Conservation (phyloP, 2,329 filamentous ascomycete species). For the Chaetothyriales sp. region DNA sequence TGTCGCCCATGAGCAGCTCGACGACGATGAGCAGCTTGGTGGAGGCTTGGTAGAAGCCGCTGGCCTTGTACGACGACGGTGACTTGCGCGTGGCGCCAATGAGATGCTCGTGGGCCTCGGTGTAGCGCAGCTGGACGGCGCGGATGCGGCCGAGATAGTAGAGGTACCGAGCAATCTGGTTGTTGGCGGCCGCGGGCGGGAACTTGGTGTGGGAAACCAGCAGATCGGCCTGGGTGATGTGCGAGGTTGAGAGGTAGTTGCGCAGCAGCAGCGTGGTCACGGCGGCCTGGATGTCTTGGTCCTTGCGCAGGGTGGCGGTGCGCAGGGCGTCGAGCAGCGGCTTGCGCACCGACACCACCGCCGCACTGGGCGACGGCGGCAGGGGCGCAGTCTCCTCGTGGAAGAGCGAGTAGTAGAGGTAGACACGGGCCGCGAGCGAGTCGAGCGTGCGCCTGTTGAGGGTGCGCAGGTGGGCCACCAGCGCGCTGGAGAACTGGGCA, state of each 20-base stretch:
- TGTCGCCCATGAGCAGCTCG: conserved; percentile 95
- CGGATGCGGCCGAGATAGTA: conserved; percentile 96
- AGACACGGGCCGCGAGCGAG: conserved; percentile 84
- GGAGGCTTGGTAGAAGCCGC: conserved; percentile 89
- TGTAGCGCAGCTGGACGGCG: conserved; percentile 91
- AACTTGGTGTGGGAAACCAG: conserved; percentile 93
- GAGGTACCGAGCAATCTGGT: conserved; percentile 91
- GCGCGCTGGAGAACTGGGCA: conserved; percentile 66
- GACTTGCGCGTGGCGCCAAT: conserved; percentile 90
- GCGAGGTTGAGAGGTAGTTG: conserved; percentile 90
- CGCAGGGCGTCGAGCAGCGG: conserved; percentile 75
- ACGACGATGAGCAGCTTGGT: conserved; percentile 95
- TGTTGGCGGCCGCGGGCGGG: conserved; percentile 86
- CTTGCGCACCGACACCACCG: conserved; percentile 73
- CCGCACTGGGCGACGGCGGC: conserved; percentile 76
- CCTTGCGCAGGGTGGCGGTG: conserved; percentile 91
- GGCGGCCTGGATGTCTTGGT: conserved; percentile 91
- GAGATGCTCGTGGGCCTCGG: conserved; percentile 88
- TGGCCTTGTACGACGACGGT: conserved; percentile 73
- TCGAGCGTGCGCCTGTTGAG: conserved; percentile 91
- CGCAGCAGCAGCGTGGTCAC: conserved; percentile 89
- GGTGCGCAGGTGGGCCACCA: conserved; percentile 72
- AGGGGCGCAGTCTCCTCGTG: conserved; percentile 79
- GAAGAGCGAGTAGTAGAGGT: conserved; percentile 96
- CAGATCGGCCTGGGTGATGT: conserved; percentile 92